These are phyloP conservation scores for Pseudogymnoascus sp. DNA, from an alignment of 2,329 filamentous ascomycete species.

Conservation along the genomic window DNA sequence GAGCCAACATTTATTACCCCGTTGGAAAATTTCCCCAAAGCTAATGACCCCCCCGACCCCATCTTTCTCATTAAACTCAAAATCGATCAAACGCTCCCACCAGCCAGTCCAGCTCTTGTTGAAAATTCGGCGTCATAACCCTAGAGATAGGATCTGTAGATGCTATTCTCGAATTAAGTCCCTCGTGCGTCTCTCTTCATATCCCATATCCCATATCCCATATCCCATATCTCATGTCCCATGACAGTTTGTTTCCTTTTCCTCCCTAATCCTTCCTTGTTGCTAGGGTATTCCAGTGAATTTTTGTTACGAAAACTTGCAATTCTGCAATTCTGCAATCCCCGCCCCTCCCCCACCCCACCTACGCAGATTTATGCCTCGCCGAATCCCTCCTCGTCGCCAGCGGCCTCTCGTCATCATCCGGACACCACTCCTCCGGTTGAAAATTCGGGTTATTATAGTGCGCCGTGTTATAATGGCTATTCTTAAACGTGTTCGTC, in stretches of 20 bases:
- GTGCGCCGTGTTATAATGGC: conserved; percentile 57
- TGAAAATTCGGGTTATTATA: conserved; percentile 57
- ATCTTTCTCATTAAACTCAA: neutral
- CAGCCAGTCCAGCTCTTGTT: neutral
- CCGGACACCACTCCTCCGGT: conserved; percentile 40
- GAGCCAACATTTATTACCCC: neutral
- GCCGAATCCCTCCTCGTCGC: neutral
- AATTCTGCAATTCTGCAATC: neutral
- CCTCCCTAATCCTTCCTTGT: neutral
- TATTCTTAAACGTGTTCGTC: conserved; percentile 56
- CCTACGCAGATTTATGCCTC: neutral
- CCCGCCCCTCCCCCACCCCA: neutral
- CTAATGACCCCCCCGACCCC: neutral
- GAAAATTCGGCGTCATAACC: neutral
- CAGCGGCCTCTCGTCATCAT: conserved; percentile 21
- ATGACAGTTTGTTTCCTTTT: neutral
- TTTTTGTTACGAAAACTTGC: neutral
- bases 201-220: neutral
- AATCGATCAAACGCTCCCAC: neutral
- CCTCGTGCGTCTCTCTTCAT: neutral
- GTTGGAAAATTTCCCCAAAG: neutral
- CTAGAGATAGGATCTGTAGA: neutral
- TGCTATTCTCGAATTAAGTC: neutral
- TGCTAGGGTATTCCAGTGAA: neutral
- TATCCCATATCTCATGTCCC: neutral